Conservation (phyloP, 345 rosid species). For the Limnanthes douglasii region DNA sequence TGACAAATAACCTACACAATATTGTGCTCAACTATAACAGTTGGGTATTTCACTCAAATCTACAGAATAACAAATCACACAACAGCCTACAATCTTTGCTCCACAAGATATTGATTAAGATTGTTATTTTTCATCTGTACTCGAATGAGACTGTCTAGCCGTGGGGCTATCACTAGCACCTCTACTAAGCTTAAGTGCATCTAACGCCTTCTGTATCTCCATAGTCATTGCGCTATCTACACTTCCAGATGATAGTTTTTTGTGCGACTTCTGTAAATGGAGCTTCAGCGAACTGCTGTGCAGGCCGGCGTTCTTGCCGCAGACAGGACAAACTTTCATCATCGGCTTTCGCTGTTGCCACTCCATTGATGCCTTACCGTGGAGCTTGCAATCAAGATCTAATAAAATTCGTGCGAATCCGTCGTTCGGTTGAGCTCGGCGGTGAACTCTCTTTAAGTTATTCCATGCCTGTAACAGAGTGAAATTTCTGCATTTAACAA, state of each 20-base stretch:
- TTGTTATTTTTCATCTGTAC: slow-evolving; percentile 22
- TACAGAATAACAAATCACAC: no score
- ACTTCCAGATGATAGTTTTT: slow-evolving; percentile 79
- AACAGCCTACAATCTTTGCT: no score
- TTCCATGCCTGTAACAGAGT: slow-evolving; percentile 77
- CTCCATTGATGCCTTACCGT: slow-evolving; percentile 85
- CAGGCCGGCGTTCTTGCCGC: slow-evolving; percentile 90
- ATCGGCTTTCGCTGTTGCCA: slow-evolving; percentile 82
- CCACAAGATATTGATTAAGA: no score
- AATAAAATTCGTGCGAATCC: slow-evolving; percentile 67
- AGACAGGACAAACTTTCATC: slow-evolving; percentile 85
- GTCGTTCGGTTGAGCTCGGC: slow-evolving; percentile 94
- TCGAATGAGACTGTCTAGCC: slow-evolving; percentile 27
- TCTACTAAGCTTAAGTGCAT: slow-evolving; percentile 56
- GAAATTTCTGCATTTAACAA: slow-evolving; percentile 34
- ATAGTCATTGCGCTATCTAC: slow-evolving; percentile 99
- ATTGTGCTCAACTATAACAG: no score
- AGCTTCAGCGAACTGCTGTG: slow-evolving; percentile 92
- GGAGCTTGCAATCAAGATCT: slow-evolving; percentile 51
- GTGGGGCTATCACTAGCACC: slow-evolving; percentile 56
- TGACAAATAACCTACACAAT: no score
- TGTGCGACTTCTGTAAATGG: slow-evolving; percentile 83
- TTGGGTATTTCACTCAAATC: no score
- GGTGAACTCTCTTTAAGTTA: slow-evolving; percentile 60
- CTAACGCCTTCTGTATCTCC: slow-evolving; percentile 91